phyloP scores from a whole-genome alignment of 371 early-diverging fungal genomes.

The Mucor lusitanicus region DNA sequence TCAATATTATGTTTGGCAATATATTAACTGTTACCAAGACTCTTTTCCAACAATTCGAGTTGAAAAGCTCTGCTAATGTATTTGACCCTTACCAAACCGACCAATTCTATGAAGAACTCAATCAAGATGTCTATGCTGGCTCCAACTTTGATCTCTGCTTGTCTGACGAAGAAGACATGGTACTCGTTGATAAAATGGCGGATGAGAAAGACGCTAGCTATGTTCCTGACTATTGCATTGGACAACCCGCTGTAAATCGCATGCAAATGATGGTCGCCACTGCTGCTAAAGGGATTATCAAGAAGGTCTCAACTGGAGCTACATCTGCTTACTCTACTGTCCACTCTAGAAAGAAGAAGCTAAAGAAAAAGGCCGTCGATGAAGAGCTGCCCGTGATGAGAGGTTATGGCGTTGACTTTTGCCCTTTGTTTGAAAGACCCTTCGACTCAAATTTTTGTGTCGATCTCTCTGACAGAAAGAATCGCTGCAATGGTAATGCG shows the following conservation, averaged over 20 bases:
- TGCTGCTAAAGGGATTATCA: background rate
- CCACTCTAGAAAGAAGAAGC: background rate
- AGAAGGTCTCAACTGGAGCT: background rate
- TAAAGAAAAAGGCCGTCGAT: background rate
- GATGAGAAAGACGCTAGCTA: background rate
- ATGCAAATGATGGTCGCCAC: background rate
- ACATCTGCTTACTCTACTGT: background rate
- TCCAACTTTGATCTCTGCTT: background rate
- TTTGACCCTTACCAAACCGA: background rate
- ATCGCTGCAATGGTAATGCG: background rate
- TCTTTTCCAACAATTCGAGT: background rate
- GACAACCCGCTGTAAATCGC: background rate
- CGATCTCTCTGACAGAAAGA: background rate
- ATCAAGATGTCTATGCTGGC: background rate
- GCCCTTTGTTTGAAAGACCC: background rate
- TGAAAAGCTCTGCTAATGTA: background rate
- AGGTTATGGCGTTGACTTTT: background rate
- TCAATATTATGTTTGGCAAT: background rate
- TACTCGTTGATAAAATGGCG: background rate
- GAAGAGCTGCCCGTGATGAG: background rate
- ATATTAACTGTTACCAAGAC: background rate
- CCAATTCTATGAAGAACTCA: background rate
- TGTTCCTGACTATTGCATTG: background rate
- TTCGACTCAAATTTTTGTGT: background rate
- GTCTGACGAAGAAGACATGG: background rate